Conservation (phyloP, 345 rosid species). For the Alliaria petiolata region DNA sequence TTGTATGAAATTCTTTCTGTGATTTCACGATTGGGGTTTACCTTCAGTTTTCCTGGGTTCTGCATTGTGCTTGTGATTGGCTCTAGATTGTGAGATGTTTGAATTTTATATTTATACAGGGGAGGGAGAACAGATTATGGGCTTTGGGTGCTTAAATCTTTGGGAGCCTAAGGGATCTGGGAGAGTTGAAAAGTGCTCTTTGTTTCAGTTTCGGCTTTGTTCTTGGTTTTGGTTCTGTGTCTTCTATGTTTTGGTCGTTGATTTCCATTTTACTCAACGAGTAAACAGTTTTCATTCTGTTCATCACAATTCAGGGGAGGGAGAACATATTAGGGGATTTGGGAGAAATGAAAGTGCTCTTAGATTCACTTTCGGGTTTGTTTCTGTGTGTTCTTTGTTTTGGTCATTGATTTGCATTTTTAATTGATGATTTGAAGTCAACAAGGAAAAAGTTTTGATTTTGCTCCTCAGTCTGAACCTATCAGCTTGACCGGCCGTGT, state of each 20-base stretch:
- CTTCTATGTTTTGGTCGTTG: constrained; percentile 2
- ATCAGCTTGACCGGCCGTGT: neutral
- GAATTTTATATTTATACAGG: neutral
- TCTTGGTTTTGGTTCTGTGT: neutral
- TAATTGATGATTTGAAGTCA: neutral
- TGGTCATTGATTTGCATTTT: neutral
- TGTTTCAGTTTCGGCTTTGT: neutral
- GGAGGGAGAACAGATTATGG: constrained; percentile 5
- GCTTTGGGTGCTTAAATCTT: neutral
- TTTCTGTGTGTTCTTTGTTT: neutral
- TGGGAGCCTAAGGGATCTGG: neutral
- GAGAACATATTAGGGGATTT: neutral
- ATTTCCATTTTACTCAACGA: neutral
- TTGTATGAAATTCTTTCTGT: neutral
- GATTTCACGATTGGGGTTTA: neutral
- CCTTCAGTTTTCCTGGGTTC: neutral
- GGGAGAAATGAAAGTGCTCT: neutral
- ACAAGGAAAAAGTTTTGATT: neutral
- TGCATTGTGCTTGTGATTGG: neutral
- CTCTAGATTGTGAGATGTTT: neutral
- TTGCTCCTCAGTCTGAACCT: neutral
- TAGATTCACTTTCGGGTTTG: neutral
- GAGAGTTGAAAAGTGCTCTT: neutral
- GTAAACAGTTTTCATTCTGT: neutral
- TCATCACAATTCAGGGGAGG: constrained; percentile 3